These are phyloP conservation scores for Linum lewisii DNA, from an alignment of 345 rosid species.

Conservation along the genomic window DNA sequence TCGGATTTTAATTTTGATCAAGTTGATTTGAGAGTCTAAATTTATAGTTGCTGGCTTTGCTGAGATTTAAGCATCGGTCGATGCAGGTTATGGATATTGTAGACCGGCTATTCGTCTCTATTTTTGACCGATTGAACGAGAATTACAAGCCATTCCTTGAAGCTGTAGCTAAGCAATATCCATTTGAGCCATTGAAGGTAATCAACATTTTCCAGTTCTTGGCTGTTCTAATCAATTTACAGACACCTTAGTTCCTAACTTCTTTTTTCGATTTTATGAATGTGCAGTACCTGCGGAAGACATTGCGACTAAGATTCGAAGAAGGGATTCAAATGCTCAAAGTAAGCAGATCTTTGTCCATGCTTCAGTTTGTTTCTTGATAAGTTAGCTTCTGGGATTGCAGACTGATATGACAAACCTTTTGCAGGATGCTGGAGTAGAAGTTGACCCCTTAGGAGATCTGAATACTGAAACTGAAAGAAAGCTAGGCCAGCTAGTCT, in stretches of 20 bases:
- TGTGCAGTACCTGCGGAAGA: constrained; percentile 62
- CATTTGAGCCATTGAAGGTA: constrained; percentile 84
- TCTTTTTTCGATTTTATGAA: constrained; percentile 1
- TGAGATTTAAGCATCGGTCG: constrained; percentile 9
- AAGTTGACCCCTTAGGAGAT: constrained; percentile 84
- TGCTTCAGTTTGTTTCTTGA: background rate
- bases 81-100: constrained; percentile 76
- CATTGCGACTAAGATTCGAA: constrained; percentile 64
- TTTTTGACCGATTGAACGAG: constrained; percentile 60
- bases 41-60: background rate
- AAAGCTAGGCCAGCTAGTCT: constrained; percentile 78
- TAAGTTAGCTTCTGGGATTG: too few species aligned
- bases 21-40: background rate
- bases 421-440: constrained; percentile 79
- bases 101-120: constrained; percentile 51
- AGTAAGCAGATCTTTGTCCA: constrained; percentile 25
- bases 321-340: constrained; percentile 89
- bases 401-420: too few species aligned
- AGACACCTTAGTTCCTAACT: constrained; percentile 3
- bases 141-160: constrained; percentile 61
- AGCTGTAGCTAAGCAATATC: constrained; percentile 63
- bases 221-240: background rate
- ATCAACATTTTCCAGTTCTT: background rate
- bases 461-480: constrained; percentile 82
- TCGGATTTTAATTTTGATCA: constrained; percentile 13